Evolutionary conservation across 768 basidiomycete genomes (phyloP), one percentile per base, ranked within the genome.

Genomic region (Termitomyces heimii): DNA sequence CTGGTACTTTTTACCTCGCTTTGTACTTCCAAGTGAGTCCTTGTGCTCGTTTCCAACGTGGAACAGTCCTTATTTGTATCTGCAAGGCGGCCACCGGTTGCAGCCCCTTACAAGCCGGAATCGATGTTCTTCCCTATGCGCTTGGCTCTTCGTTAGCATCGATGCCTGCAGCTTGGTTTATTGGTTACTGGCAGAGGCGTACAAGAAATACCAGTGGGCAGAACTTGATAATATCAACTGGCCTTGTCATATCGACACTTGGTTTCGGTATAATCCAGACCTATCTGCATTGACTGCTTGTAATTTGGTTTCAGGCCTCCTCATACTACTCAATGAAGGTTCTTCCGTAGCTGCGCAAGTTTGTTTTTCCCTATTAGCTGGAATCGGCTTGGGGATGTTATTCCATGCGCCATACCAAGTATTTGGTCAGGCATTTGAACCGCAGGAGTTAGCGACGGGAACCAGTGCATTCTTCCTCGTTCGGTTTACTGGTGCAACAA

Each of bases 401-500:
- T 92, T 92, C 70, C 90, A 92, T 66, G 85, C 90, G 0, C 92
- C 92, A 8, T 92, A 90, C 65, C 89, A 91, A 66, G 80, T 91
- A 9, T 89, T 93, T 67, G 82, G 82, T 49, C 79, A 77, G 58
- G 82, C 85, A 13, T 69, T 93, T 35, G 78, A 81, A 56, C 80
- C 83, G 7, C 73, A 79, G 47, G 85, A 92, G 62, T 68, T 92
- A 52, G 90, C 91, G 4, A 80, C 84, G 22, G 88, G 89, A 31
- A 94, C 92, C 10, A 87, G 89, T 65, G 90, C 89, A 12, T 94
- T 93, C 70, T 93, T 94, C 71, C 77, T 93, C 55, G 89, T 92
- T 45, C 81, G 91, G 44, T 93, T 93, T 71, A 92, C 90, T 37
- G 91, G 91, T 9, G 89, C 91, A 32, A 92, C 91, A 2, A 76